Conservation (phyloP, 2,329 filamentous ascomycete species). For the Fusarium sarcochroum region DNA sequence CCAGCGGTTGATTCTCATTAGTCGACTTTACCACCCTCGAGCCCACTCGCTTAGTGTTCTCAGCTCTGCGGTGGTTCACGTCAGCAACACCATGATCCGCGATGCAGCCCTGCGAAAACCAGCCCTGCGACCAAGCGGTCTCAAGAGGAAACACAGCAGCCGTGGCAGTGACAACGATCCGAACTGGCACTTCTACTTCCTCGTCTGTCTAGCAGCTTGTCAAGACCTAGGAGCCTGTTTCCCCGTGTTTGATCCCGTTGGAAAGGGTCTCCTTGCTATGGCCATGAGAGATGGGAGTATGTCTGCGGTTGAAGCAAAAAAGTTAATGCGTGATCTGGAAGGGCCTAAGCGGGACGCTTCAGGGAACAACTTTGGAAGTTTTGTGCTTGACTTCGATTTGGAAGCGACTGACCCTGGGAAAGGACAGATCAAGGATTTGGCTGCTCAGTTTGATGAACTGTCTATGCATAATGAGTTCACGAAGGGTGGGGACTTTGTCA, state of each 20-base stretch:
- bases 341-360: neutral
- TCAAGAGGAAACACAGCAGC: neutral
- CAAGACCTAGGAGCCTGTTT: constrained; percentile 11
- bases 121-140: neutral
- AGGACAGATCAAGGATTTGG: constrained; percentile 18
- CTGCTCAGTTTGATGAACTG: constrained; percentile 26
- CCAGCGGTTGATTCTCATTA: constrained; percentile 22
- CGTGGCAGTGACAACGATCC: neutral
- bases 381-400: constrained; percentile 17
- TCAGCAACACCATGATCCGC: constrained; percentile 31
- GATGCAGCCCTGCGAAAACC: constrained; percentile 15
- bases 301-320: constrained; percentile 13
- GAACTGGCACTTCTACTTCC: constrained; percentile 21
- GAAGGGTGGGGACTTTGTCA: constrained; percentile 17
- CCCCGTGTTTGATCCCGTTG: constrained; percentile 2
- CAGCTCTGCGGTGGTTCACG: constrained; percentile 20
- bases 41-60: constrained; percentile 16
- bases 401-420: constrained; percentile 22
- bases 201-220: constrained; percentile 8
- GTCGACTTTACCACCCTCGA: constrained; percentile 17
- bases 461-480: constrained; percentile 31
- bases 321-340: constrained; percentile 1
- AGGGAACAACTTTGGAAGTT: neutral
- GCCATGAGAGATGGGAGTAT: constrained; percentile 15
- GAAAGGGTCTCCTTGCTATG: constrained; percentile 15